A percentile compares a stretch with the other conserved stretches of the same genome.
Evolutionary conservation across 2,329 filamentous ascomycete species (phyloP).

Genomic region (Corniculantispora saksenae): DNA sequence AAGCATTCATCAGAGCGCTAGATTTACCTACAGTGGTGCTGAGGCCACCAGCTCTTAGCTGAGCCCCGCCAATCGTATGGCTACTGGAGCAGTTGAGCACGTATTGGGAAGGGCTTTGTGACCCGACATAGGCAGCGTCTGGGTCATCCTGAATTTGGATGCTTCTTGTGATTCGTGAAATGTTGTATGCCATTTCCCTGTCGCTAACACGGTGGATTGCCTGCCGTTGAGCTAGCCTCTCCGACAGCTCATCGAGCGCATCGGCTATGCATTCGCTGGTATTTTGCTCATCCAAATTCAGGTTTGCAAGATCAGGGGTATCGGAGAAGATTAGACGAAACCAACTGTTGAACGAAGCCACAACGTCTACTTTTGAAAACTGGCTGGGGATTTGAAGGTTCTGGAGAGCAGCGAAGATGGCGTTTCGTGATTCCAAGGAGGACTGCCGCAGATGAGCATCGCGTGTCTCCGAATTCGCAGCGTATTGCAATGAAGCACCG

Average conservation of each 20-base stretch:
- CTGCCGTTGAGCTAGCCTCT: conserved; percentile 36
- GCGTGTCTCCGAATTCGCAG: conserved; percentile 35
- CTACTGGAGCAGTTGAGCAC: conserved; percentile 38
- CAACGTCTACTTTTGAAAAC: conserved; percentile 36
- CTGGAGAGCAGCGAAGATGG: conserved; percentile 37
- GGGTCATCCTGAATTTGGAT: conserved; percentile 39
- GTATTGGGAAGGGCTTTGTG: conserved; percentile 35
- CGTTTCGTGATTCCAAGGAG: conserved; percentile 38
- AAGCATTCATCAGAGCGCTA: too few relatives aligned
- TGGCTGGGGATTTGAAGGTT: conserved; percentile 36
- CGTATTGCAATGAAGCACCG: conserved; percentile 40
- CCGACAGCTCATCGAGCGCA: conserved; percentile 37
- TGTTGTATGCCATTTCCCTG: conserved; percentile 36
- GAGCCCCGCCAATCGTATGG: conserved; percentile 38
- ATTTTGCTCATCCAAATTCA: conserved; percentile 26
- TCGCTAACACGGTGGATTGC: conserved; percentile 42
- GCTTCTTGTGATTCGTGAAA: conserved; percentile 37
- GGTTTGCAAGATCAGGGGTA: conserved; percentile 33
- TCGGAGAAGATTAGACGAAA: conserved; percentile 41
- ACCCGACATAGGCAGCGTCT: conserved; percentile 25
- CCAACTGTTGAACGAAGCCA: conserved; percentile 35
- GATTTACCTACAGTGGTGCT: conserved; percentile 27
- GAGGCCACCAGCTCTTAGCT: conserved; percentile 31
- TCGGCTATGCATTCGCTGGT: conserved; percentile 38
- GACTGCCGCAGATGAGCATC: conserved; percentile 35